phyloP scores from a whole-genome alignment of 2,329 filamentous ascomycete genomes.

The Colletotrichum graminicola region DNA sequence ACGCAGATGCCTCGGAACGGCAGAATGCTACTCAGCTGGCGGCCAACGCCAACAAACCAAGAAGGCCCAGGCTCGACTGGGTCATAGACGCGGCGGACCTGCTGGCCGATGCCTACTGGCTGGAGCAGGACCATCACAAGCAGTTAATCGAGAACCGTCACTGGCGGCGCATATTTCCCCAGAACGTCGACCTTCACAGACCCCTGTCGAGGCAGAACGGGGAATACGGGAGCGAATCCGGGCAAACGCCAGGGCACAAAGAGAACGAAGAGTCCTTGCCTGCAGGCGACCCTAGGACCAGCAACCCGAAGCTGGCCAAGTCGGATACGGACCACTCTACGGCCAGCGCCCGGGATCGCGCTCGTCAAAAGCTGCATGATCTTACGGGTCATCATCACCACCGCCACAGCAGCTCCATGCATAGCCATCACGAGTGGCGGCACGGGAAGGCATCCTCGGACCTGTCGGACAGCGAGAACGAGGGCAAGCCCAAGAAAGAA shows the following conservation, averaged over 20 bases:
- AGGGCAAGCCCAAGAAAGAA: conserved; percentile 50
- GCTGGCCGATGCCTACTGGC: conserved; percentile 90
- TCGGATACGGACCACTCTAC: conserved; percentile 59
- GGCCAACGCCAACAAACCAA: conserved; percentile 68
- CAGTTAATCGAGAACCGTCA: conserved; percentile 83
- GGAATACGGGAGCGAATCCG: conserved; percentile 38
- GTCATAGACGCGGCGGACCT: conserved; percentile 84
- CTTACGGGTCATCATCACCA: conserved; percentile 65
- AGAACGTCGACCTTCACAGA: conserved; percentile 47
- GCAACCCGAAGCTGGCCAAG: conserved; percentile 42
- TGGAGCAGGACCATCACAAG: conserved; percentile 86
- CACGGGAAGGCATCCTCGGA: conserved; percentile 68
- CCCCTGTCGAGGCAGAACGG: conserved; percentile 48
- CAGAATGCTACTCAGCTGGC: conserved; percentile 55
- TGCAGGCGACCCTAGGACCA: conserved; percentile 43
- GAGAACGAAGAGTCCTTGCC: conserved; percentile 22
- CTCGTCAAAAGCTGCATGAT: conserved; percentile 71
- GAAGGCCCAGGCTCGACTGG: conserved; percentile 87
- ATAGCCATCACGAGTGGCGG: conserved; percentile 66
- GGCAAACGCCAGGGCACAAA: conserved; percentile 18
- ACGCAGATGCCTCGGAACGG: conserved; percentile 56
- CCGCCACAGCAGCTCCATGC: conserved; percentile 61
- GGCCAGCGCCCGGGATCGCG: conserved; percentile 68
- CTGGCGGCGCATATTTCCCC: conserved; percentile 78
- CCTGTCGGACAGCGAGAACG: conserved; percentile 69